Evolutionary conservation across 192 early-diverging fungal species (phyloP).

Genomic region (Geranomyces variabilis): DNA sequence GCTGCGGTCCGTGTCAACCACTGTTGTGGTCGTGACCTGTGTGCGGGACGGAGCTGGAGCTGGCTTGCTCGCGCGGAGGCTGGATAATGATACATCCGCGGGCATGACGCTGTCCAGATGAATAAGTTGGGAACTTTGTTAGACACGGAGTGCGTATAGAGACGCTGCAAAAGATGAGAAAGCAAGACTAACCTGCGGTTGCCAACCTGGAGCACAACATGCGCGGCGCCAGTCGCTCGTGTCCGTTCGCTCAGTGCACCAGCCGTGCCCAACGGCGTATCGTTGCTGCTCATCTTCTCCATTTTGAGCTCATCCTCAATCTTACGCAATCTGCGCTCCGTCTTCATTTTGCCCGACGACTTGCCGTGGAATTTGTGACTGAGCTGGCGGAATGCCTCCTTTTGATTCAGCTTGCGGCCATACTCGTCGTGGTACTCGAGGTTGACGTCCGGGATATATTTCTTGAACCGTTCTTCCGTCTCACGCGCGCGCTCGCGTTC

Average conservation of each 20-base stretch:
- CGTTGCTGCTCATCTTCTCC: slow-evolving; percentile 71
- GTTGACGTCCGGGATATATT: slow-evolving; percentile 90
- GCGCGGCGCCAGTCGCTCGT: slow-evolving; percentile 70
- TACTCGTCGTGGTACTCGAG: slow-evolving; percentile 90
- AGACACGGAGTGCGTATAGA: background rate
- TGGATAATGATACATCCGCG: slow-evolving; percentile 21
- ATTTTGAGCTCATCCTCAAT: slow-evolving; percentile 79
- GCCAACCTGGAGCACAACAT: slow-evolving; percentile 81
- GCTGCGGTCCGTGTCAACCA: slow-evolving; percentile 24
- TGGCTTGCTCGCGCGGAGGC: slow-evolving; percentile 5
- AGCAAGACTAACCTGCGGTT: slow-evolving; percentile 56
- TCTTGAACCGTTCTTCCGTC: slow-evolving; percentile 73
- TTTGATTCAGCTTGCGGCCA: slow-evolving; percentile 77
- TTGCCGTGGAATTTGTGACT: slow-evolving; percentile 98
- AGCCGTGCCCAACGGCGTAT: slow-evolving; percentile 78
- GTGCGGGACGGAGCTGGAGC: background rate
- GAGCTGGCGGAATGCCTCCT: slow-evolving; percentile 89
- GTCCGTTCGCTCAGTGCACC: slow-evolving; percentile 72
- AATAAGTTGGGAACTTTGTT: background rate
- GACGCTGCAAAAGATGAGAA: slow-evolving; percentile 3
- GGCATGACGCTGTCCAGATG: slow-evolving; percentile 19
- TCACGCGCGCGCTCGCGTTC: slow-evolving; percentile 48
- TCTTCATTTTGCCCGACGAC: slow-evolving; percentile 90
- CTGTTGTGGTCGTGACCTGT: slow-evolving; percentile 19
- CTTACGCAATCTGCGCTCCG: slow-evolving; percentile 83